A percentile compares a stretch with the other conserved stretches of the same genome.
phyloP scores from a whole-genome alignment of 2,329 filamentous ascomycete species.

The Aureobasidium uvarum region DNA sequence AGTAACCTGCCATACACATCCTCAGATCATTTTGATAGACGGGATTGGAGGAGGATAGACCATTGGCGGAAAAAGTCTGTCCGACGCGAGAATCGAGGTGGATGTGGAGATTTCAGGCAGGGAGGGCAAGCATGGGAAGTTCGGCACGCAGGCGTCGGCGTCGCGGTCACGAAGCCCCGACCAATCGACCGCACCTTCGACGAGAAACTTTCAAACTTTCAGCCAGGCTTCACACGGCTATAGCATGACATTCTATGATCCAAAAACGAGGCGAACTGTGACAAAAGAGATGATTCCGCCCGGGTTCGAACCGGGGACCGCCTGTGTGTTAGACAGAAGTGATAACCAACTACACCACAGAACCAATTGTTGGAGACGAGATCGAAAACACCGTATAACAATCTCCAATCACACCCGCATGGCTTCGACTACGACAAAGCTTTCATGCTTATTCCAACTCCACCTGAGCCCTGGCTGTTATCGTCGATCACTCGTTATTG shows the following conservation, averaged over 20 bases:
- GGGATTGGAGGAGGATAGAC: background rate
- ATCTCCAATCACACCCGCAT: background rate
- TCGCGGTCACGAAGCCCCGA: background rate
- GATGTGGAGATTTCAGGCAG: constrained; percentile 18
- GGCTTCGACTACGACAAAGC: background rate
- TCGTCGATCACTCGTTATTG: background rate
- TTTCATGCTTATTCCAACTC: background rate
- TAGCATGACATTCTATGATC: background rate
- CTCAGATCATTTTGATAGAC: background rate
- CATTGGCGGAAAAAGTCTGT: constrained; percentile 18
- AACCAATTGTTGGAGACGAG: background rate
- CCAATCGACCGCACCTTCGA: background rate
- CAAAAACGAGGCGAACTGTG: background rate
- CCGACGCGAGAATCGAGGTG: constrained; percentile 7
- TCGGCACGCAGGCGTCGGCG: constrained; percentile 1
- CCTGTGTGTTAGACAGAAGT: constrained; percentile 3
- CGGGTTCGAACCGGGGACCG: background rate
- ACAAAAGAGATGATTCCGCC: background rate
- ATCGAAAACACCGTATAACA: background rate
- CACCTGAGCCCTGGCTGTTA: background rate
- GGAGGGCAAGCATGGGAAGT: constrained; percentile 10
- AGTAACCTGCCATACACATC: constrained; percentile 1
- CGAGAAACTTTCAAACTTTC: background rate
- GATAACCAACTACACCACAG: background rate
- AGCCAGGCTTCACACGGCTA: background rate